Percentiles rank a stretch among this genome's conserved stretches.
phyloP scores from a whole-genome alignment of 2,329 filamentous ascomycete genomes.

The Colletotrichum caudatum region DNA sequence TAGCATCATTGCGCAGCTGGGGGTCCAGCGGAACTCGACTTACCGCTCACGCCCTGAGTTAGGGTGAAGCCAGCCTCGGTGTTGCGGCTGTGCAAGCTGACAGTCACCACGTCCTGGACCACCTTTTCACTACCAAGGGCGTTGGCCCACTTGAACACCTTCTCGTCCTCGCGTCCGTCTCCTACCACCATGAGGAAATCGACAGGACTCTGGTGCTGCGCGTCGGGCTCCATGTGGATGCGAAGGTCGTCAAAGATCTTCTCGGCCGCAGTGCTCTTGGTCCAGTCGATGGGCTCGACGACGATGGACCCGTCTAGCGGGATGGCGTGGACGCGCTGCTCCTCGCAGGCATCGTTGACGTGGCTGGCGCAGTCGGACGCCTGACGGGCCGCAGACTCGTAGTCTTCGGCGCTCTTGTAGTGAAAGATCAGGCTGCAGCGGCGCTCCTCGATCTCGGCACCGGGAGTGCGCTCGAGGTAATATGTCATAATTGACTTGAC shows the following conservation, averaged over 20 bases:
- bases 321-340: constrained; percentile 85
- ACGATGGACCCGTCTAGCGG: constrained; percentile 83
- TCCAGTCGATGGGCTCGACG: constrained; percentile 88
- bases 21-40: constrained; percentile 50
- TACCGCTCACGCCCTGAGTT: constrained; percentile 92
- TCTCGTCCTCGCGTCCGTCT: constrained; percentile 92
- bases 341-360: constrained; percentile 92
- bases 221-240: constrained; percentile 51
- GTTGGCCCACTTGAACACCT: constrained; percentile 95
- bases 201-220: constrained; percentile 59
- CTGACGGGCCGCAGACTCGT: constrained; percentile 78
- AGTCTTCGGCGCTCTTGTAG: constrained; percentile 85
- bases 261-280: constrained; percentile 85
- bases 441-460: constrained; percentile 89
- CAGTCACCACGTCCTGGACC: constrained; percentile 81
- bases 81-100: constrained; percentile 87
- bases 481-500: constrained; percentile 88
- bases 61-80: constrained; percentile 88
- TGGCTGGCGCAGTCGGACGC: constrained; percentile 93
- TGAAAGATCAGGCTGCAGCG: constrained; percentile 93
- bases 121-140: constrained; percentile 69
- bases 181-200: constrained; percentile 93
- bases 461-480: constrained; percentile 89
- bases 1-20: not conserved
- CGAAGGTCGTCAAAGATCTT: constrained; percentile 75